Evolutionary conservation across 2,329 filamentous ascomycete species (phyloP).

Genomic region (Acarospora socialis): DNA sequence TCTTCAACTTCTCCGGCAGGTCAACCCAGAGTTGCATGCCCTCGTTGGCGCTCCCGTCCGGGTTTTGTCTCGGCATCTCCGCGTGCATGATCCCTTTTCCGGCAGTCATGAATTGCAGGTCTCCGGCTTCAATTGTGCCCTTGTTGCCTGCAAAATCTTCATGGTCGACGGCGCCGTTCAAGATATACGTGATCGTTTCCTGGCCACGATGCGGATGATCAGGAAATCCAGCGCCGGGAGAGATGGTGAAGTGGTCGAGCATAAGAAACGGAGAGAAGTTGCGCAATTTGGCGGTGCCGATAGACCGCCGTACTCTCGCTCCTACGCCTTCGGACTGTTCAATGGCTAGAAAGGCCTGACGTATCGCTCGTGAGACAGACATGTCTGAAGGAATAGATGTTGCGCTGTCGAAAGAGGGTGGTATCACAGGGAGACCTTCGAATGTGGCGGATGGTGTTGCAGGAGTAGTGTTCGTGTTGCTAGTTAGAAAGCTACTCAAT

Average conservation of each 20-base stretch:
- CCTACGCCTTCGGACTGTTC: constrained; percentile 84
- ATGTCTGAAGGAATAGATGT: too few species aligned
- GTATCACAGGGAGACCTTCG: too few species aligned
- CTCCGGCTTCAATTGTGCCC: constrained; percentile 73
- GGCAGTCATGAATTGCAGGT: constrained; percentile 96
- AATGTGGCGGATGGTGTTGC: too few species aligned
- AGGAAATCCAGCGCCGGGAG: constrained; percentile 72
- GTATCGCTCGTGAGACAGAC: constrained; percentile 60
- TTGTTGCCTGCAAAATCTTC: constrained; percentile 81
- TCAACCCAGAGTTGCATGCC: constrained; percentile 96
- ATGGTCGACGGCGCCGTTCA: constrained; percentile 76
- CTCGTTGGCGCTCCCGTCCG: constrained; percentile 62
- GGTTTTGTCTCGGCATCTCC: constrained; percentile 77
- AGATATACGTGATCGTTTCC: constrained; percentile 79
- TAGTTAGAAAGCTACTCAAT: too few species aligned
- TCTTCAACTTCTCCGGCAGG: constrained; percentile 65
- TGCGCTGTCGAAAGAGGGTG: too few species aligned
- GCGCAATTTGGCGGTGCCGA: constrained; percentile 68
- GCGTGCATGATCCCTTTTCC: constrained; percentile 85
- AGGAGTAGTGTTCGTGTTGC: too few species aligned
- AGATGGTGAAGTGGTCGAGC: constrained; percentile 82
- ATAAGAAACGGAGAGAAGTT: constrained; percentile 91
- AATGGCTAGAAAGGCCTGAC: constrained; percentile 66
- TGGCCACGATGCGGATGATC: constrained; percentile 76
- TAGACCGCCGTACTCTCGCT: constrained; percentile 70